Percentiles rank a stretch among this genome's conserved stretches.
phyloP scores from a whole-genome alignment of 2,329 filamentous ascomycete genomes.

The Dothideomycetes sp. region DNA sequence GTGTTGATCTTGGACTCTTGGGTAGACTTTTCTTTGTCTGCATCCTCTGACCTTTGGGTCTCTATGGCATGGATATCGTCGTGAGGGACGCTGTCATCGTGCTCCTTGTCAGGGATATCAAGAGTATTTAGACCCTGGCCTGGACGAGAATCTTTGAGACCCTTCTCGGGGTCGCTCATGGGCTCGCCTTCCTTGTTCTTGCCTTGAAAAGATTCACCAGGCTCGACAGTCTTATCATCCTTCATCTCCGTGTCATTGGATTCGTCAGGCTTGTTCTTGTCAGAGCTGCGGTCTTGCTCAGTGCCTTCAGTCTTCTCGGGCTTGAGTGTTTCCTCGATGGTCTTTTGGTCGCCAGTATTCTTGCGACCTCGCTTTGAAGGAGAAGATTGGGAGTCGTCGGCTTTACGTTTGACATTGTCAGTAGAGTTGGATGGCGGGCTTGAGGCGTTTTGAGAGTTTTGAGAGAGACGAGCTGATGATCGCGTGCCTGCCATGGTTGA shows the following conservation, averaged over 20 bases:
- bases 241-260: slow-evolving; percentile 22
- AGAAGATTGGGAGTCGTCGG: slow-evolving; percentile 24
- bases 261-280: slow-evolving; percentile 4
- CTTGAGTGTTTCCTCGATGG: slow-evolving; percentile 43
- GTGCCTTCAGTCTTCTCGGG: slow-evolving; percentile 27
- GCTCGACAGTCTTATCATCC: slow-evolving; percentile 20
- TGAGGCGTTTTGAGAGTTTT: slow-evolving; percentile 15
- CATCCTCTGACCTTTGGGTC: not conserved
- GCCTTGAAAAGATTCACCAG: slow-evolving; percentile 17
- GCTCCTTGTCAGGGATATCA: slow-evolving; percentile 12
- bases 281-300: slow-evolving; percentile 18
- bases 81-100: slow-evolving; percentile 3
- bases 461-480: slow-evolving; percentile 21
- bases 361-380: slow-evolving; percentile 35
- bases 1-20: not conserved
- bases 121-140: slow-evolving; percentile 17
- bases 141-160: slow-evolving; percentile 18
- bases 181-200: slow-evolving; percentile 21
- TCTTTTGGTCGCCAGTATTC: slow-evolving; percentile 36
- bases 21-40: not conserved
- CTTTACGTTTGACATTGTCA: slow-evolving; percentile 23
- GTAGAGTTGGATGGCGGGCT: slow-evolving; percentile 17
- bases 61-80: slow-evolving; percentile 14
- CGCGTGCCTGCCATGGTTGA: slow-evolving; percentile 25
- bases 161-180: slow-evolving; percentile 20